These are phyloP conservation scores for Rhytidiadelphus loreus DNA, from an alignment of 225 moss, liverwort and hornwort species.

Conservation along the genomic window DNA sequence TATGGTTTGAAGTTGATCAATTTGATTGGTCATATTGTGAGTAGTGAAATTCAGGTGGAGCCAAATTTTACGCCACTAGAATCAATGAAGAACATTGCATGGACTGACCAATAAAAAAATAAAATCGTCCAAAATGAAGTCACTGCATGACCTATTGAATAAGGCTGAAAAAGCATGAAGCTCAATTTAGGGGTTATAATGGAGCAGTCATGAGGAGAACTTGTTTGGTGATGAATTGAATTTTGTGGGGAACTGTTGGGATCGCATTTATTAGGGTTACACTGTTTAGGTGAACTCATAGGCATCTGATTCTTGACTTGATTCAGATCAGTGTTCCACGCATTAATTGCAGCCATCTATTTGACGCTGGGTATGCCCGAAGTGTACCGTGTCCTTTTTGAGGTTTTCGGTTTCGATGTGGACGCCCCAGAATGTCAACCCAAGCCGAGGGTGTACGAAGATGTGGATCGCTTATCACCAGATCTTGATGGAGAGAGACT, in stretches of 20 bases:
- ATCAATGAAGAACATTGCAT: too few species aligned
- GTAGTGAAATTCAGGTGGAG: background rate
- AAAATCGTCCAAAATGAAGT: background rate
- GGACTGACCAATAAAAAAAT: background rate
- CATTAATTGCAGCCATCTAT: slow-evolving; percentile 64
- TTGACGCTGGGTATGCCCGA: slow-evolving; percentile 90
- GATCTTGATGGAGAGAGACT: slow-evolving; percentile 69
- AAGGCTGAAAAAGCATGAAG: background rate
- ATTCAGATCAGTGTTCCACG: slow-evolving; percentile 64
- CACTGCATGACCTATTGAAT: background rate
- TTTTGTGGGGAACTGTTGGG: background rate
- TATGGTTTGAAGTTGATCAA: background rate
- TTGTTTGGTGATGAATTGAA: background rate
- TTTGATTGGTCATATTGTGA: background rate
- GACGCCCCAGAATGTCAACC: slow-evolving; percentile 65
- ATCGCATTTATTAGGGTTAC: background rate
- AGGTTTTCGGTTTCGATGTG: slow-evolving; percentile 88
- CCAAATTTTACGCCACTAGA: background rate
- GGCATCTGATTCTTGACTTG: background rate
- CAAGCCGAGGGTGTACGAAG: slow-evolving; percentile 41
- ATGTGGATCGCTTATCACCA: slow-evolving; percentile 69
- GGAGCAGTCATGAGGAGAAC: background rate
- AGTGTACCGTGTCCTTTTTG: slow-evolving; percentile 87
- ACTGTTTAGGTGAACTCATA: background rate
- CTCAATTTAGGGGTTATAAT: background rate